Evolutionary conservation across 768 basidiomycete species (phyloP), one percentile per base, ranked within the genome.

Genomic region (Naganishia randhawae): DNA sequence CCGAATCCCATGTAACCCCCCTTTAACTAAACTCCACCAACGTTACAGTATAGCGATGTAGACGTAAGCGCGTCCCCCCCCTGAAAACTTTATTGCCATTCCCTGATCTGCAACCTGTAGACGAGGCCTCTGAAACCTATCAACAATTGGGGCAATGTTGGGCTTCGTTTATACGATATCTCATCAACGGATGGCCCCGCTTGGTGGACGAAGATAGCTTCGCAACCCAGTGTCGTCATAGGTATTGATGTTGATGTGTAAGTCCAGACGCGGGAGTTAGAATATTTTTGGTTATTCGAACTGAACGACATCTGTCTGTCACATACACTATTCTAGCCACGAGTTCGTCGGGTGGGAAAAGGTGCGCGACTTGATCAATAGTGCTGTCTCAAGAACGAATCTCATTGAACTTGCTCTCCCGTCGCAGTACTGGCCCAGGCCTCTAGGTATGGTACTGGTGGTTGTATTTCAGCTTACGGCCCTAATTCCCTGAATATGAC

Each of bases 11-110:
- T 42, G 6, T 61, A 17, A 61, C 33, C 25, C 1, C n/a, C 6
- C 22, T 25, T 25, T 9, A 25, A 10, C 42, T 25, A 4, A n/a
- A n/a, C n/a, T n/a, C n/a, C n/a, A n/a, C n/a, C 27, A 7, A 29
- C 57, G 39, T 3, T 6, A 41, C 54, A 67, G 35, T 77, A 77
- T 50, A 72, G 74, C 27, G 76, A 77, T 64, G 76, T 76, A 22
- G 75, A 77, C 52, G 76, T 77, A 67, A 77, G 76, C 72, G 19
- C n/a, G 19, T 16, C 51, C 25, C 11, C 17, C 33, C 10, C 7
- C 41, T 19, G 50, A 13, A 32, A 9, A 14, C 2, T 17, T 7
- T 37, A 1, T 42, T 54, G 14, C 32, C 5, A 13, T n/a, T 66
- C 22, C 6, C 37, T 35, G 37, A 29, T 8, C 29, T 29, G 27